phyloP scores from a whole-genome alignment of 495 filamentous ascomycete genomes.

The Staphylotrichum longicolle region DNA sequence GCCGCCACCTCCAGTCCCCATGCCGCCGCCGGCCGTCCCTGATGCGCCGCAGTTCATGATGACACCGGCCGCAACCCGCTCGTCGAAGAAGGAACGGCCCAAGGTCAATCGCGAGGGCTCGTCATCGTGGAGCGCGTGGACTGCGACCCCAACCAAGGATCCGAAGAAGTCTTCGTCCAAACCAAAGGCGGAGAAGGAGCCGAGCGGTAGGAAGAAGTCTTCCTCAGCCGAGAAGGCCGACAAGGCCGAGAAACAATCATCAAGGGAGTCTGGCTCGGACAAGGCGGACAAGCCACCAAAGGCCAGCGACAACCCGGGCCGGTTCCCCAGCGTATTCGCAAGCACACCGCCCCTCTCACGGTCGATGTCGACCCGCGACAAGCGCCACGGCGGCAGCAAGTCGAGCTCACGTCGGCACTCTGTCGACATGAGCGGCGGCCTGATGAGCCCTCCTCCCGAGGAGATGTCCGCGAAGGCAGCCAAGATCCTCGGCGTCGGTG shows the following conservation, averaged over 20 bases:
- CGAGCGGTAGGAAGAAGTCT: conserved; percentile 39
- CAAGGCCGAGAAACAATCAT: conserved; percentile 37
- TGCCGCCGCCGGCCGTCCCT: conserved; percentile 47
- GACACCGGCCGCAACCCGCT: conserved; percentile 36
- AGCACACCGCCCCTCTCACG: conserved; percentile 52
- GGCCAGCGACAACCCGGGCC: conserved; percentile 36
- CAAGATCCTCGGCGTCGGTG: conserved; percentile 48
- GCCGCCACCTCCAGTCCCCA: conserved; percentile 22
- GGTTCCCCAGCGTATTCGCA: conserved; percentile 50
- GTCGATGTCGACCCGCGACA: conserved; percentile 51
- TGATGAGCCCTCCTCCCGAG: conserved; percentile 50
- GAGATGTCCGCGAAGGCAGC: conserved; percentile 55
- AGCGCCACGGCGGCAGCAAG: conserved; percentile 38
- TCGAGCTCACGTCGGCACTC: conserved; percentile 51
- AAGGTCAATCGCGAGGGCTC: conserved; percentile 46
- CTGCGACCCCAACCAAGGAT: conserved; percentile 39
- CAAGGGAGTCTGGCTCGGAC: conserved; percentile 47
- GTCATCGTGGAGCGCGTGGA: conserved; percentile 48
- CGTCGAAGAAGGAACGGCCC: conserved; percentile 46
- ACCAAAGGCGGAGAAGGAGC: conserved; percentile 33
- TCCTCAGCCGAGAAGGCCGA: conserved; percentile 38
- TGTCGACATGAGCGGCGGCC: conserved; percentile 43
- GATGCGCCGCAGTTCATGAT: conserved; percentile 38
- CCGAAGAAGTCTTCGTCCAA: conserved; percentile 42
- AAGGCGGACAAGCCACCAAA: conserved; percentile 39